Evolutionary conservation across 345 rosid species (phyloP), one percentile per base, ranked within the genome.

Genomic region (Hibiscus mutabilis): DNA sequence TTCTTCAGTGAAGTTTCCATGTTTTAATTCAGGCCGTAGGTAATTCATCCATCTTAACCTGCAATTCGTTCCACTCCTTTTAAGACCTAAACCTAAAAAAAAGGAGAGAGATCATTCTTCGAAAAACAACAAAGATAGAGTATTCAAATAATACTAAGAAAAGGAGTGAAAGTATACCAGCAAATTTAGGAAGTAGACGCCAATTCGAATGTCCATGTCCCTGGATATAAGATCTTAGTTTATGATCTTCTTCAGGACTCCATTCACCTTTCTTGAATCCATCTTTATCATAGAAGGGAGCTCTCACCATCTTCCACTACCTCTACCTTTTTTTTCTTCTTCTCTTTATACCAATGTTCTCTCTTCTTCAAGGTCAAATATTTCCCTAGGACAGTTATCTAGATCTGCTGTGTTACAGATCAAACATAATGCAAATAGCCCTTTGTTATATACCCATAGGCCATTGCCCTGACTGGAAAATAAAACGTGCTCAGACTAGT

Each of bases 31-130:
- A 0, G 87, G 83, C 8, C 76, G 49, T 15, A 81, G 79, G 49
- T 84, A 84, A 46, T 84, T 84, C 78, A 75, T 60, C 84, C 84
- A 84, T 8, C 87, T 66, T 51, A 81, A 53, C 56, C 87, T 77
- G 66, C 86, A 84, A 60, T 83, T 84, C 78, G 81, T 84, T 3
- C 86, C 86, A 51, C 78, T 73, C 69, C 84, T 79, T 21, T 77
- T 47, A 4, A 84, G 68, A 42, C 86, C 86, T 84, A 68, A 12
- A 21, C 9, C n/a, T n/a, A 3, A 31, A 52, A 6, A 52, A 13
- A 47, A 14, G 12, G 4, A 31, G 35, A 31, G 35, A 49, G 1
- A 6, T 37, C 0, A 37, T 6, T 37, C 40, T 4, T 1, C 5
- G n/a, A n/a, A n/a, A n/a, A n/a, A n/a, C 6, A 47, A 47, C 52